These are phyloP conservation scores for Vachellia pachyceras DNA, from an alignment of 306 rosid genomes.

Conservation along the genomic window DNA sequence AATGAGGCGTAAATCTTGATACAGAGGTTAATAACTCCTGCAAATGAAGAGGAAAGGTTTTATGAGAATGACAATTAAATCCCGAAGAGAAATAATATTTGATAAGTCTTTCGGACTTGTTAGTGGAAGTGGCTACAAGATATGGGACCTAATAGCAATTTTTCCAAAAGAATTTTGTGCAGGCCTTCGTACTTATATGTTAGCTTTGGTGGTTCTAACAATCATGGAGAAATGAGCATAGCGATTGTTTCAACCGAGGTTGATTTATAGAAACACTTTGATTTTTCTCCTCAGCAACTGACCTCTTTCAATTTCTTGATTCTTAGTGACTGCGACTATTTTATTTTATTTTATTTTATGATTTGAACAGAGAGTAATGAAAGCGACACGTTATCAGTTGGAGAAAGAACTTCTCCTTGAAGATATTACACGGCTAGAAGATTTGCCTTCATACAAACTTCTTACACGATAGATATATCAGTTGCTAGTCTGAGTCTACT, in stretches of 20 bases:
- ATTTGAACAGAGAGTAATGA: constrained; percentile 83
- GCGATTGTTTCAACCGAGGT: background rate
- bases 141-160: no score
- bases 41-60: background rate
- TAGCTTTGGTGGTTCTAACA: background rate
- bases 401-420: constrained; percentile 92
- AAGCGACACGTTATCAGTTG: constrained; percentile 87
- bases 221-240: background rate
- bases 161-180: no score
- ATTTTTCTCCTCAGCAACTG: constrained; percentile 6
- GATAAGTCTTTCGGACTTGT: no score
- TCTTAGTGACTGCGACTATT: constrained; percentile 9
- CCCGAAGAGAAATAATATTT: no score
- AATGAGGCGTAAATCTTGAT: background rate
- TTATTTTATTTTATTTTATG: constrained; percentile 25
- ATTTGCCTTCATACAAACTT: constrained; percentile 85
- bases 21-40: background rate
- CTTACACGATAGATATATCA: constrained; percentile 63
- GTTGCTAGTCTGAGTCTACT: constrained; percentile 27
- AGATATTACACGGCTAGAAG: constrained; percentile 77
- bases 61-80: no score
- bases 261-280: background rate
- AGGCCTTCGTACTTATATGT: background rate
- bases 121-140: no score
- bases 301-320: no score